Evolutionary conservation across 148 eudicot species (phyloP), one percentile per base, ranked within the genome.

Genomic region (Heliosperma pusillum): DNA sequence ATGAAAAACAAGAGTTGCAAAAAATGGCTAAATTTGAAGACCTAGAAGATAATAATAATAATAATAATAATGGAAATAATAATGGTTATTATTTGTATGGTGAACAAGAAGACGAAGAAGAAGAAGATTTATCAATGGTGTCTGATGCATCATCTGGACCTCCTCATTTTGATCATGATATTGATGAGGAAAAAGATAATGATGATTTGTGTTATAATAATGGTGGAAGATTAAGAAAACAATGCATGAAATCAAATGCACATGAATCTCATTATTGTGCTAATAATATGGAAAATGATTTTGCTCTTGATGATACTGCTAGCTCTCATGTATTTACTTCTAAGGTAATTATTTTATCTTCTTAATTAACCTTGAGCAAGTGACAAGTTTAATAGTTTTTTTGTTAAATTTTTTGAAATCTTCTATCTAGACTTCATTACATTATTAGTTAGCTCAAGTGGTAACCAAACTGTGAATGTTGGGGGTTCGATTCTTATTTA

Each of bases 121-220:
- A 73, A 0, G 83, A 80, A 44, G 83, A 76, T 76, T 76, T 80
- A 21, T 80, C 83, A 10, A 80, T 80, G 83, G 77, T 80, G 16
- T 80, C 83, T 16, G 83, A 80, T 67, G 83, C 83, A 15, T 80
- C 83, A 13, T 80, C 83, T 30, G 83, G 83, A 0, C 83, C 80
- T 21, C 83, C 83, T 15, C 83, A 76, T 76, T 76, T 80, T 13
- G 76, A 76, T 80, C 69, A 42, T 66, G 22, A 24, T n/a, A 52
- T 47, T 26, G 61, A 40, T n/a, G 60, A 61, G 15, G 82, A 63
- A 0, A 71, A 58, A 0, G 61, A 69, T 2, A 47, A 67, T 3
- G 52, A 42, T 40, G 17, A 10, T 42, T 7, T 15, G 5, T 15
- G 13, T 25, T 16, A 25, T 19, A 42, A 30, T 76, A 16, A n/a